Percentiles rank a stretch among this genome's conserved stretches.
Evolutionary conservation across 2,329 filamentous ascomycete genomes (phyloP).

Genomic region (Venturia aucupariae): DNA sequence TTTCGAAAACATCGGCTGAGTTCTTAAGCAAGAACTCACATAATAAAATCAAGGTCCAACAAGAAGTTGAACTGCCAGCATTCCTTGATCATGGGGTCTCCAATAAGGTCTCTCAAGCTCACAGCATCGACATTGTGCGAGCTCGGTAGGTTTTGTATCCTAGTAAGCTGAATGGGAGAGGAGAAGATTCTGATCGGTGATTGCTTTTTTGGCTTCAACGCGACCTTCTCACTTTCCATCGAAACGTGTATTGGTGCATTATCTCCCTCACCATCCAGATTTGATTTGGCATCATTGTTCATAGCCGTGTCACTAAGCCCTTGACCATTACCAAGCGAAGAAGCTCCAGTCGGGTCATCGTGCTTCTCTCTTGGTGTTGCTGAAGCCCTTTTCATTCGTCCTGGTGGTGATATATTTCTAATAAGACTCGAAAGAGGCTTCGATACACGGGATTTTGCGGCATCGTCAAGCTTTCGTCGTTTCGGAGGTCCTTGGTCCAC

Average conservation of each 20-base stretch:
- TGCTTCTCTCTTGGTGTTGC: background rate
- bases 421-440: background rate
- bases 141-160: conserved; percentile 53
- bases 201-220: background rate
- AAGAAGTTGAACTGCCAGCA: conserved; percentile 64
- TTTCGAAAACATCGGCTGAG: background rate
- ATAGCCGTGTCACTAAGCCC: background rate
- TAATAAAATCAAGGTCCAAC: conserved; percentile 54
- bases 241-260: background rate
- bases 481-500: background rate
- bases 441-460: background rate
- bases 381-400: background rate
- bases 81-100: conserved; percentile 63
- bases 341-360: background rate
- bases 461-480: background rate
- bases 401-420: background rate
- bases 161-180: conserved; percentile 51
- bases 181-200: background rate
- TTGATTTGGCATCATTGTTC: background rate
- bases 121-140: conserved; percentile 57
- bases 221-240: background rate
- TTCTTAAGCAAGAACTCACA: conserved; percentile 29
- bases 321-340: background rate
- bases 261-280: background rate
- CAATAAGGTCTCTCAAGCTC: conserved; percentile 57